Conservation (phyloP, 257 asterid species). For the Salvia hispanica region DNA sequence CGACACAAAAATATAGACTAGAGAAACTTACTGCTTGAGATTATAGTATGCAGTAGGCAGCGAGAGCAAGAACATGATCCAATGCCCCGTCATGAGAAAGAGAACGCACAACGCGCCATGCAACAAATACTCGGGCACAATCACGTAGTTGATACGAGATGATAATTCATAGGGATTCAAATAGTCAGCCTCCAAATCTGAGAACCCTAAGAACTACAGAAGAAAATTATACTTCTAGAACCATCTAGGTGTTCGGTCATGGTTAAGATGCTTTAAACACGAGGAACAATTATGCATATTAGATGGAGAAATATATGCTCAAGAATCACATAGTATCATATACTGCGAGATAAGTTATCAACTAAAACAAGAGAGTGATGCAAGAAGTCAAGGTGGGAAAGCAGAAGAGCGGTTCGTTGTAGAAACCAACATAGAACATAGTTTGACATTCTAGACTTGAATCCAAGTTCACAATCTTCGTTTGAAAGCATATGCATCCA, state of each 20-base stretch:
- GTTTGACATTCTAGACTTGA: neutral
- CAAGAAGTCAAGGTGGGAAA: neutral
- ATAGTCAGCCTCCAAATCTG: slow-evolving; percentile 96
- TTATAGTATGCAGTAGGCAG: slow-evolving; percentile 67
- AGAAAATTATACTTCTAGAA: slow-evolving; percentile 28
- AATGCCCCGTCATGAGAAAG: slow-evolving; percentile 80
- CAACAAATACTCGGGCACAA: slow-evolving; percentile 73
- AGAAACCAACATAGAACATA: neutral
- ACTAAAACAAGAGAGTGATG: neutral
- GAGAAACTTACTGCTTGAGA: slow-evolving; percentile 58
- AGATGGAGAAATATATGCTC: neutral
- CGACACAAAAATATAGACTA: neutral
- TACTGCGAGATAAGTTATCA: neutral
- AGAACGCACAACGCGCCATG: slow-evolving; percentile 68
- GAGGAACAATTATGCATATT: slow-evolving; percentile 1
- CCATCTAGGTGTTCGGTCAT: neutral
- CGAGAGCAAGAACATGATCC: slow-evolving; percentile 75
- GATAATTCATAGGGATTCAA: slow-evolving; percentile 82
- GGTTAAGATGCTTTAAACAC: no score
- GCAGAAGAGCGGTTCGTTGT: neutral
- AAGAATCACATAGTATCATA: neutral
- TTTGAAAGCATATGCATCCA: neutral
- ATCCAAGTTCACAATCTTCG: neutral
- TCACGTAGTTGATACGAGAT: slow-evolving; percentile 68
- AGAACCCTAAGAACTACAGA: slow-evolving; percentile 69